Evolutionary conservation across 169 alveolate species (phyloP), one percentile per base, ranked within the genome.

Genomic region (Plasmodium inui): DNA sequence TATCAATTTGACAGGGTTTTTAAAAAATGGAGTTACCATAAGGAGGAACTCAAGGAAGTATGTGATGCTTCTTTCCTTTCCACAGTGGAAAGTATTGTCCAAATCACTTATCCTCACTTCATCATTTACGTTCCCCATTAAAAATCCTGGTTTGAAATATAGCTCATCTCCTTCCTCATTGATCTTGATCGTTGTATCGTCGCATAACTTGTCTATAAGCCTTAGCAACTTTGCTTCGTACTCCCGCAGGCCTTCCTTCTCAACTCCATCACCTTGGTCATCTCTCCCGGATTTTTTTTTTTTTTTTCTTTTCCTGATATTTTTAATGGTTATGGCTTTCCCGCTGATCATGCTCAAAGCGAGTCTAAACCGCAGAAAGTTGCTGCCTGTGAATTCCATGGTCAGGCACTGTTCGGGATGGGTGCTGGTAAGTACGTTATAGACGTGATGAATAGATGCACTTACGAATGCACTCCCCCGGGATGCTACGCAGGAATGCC

Each of bases 301-400:
- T 67, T 53, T 61, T 34, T 37, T 88, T 14, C 67, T 91, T 1
- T 46, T 82, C 67, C 95, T 41, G 5, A 91, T 91, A 41, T 82
- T 80, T 55, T 91, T 91, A 46, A 91, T 91, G 53, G 92, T 91
- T 17, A 91, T 80, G 26, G 92, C 72, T 81, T 91, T 91, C 50
- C 95, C 95, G 41, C 95, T 91, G 32, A 91, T 91, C 46, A 91
- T 26, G 44, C 95, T 91, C 78, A 91, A 81, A 9, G 95, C 95
- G 4, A 91, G 46, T 53, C 95, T 28, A 26, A 82, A 41, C n/a
- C 95, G 91, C 26, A 91, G 83, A n/a, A 44, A 91, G 79, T 91
- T 91, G 17, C 95, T 81, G 1, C 95, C 95, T 10, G 9, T 14
- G 39, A 81, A 91, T 72, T 91, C 92, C 95, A 91, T 91, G 26